Evolutionary conservation across 192 early-diverging fungal species (phyloP), one percentile per base, ranked within the genome.

Genomic region (Mortierella hygrophila): DNA sequence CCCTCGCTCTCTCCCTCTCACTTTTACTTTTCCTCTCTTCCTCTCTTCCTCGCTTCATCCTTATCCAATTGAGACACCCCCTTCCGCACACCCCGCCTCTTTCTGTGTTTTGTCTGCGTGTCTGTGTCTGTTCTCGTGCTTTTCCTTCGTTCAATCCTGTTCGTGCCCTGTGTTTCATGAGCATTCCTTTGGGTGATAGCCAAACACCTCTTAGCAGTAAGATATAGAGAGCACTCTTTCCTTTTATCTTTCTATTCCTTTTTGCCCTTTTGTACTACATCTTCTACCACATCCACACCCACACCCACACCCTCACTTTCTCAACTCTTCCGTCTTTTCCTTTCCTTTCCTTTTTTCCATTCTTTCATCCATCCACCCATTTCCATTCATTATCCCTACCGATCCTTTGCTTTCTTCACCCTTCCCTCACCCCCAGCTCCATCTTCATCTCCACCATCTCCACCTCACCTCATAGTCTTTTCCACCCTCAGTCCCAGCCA

Each of bases 91-190:
- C n/a, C 60, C 60, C n/a, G 60, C 26, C 29, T 65, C n/a, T 65
- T 65, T 65, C 60, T 21, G 4, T 52, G 29, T 65, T 6, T 26
- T 26, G 10, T 32, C 60, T 29, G 10, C 3, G 9, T 65, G 26
- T 65, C 26, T 32, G 23, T 60, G 8, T 57, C 23, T 63, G 57
- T 63, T 44, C 42, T 44, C 42, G 35, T 55, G 21, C 54, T 55
- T 55, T n/a, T n/a, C 57, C 10, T n/a, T 65, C 13, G 7, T 65
- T 65, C 13, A 26, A 65, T 65, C 60, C 60, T 32, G 60, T 32
- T 32, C 60, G 60, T 65, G 60, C 60, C 60, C 60, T 65, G 60
- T 65, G 60, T 65, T 65, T 65, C 60, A 65, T 32, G 8, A 65
- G 9, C 60, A 65, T 65, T 65, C 60, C 60, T 65, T 65, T 65